A percentile compares a stretch with the other conserved stretches of the same genome.
Conservation (phyloP, 768 basidiomycete species). For the Boletus subcaerulescens region DNA sequence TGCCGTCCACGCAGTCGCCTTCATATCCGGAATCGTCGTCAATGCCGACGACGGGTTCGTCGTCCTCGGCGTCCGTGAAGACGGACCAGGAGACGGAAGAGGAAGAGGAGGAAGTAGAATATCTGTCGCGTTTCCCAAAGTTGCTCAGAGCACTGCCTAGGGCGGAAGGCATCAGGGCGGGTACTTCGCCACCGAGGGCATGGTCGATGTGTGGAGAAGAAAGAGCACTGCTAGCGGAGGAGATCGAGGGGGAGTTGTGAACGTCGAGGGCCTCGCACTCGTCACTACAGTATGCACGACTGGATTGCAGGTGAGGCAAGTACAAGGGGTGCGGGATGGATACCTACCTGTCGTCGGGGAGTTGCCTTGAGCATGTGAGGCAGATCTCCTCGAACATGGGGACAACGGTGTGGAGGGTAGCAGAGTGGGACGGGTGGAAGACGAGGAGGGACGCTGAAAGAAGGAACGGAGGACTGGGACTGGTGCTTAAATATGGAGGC, state of each 20-base stretch:
- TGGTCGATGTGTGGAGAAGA: constrained; percentile 63
- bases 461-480: constrained; percentile 14
- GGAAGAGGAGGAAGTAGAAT: constrained; percentile 62
- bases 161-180: constrained; percentile 57
- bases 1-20: constrained; percentile 30
- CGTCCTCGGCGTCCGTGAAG: constrained; percentile 63
- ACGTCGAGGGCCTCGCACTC: constrained; percentile 61
- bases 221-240: constrained; percentile 61
- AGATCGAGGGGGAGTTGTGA: constrained; percentile 60
- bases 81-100: constrained; percentile 68
- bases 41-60: constrained; percentile 32
- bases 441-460: constrained; percentile 17
- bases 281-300: constrained; percentile 69
- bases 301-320: constrained; percentile 32
- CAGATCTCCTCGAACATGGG: constrained; percentile 80
- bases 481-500: constrained; percentile 33
- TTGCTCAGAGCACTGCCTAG: constrained; percentile 52
- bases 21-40: constrained; percentile 35
- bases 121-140: constrained; percentile 46
- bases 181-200: constrained; percentile 57
- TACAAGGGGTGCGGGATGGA: constrained; percentile 12
- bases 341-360: constrained; percentile 60
- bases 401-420: constrained; percentile 14
- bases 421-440: constrained; percentile 11
- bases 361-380: constrained; percentile 65